phyloP scores from a whole-genome alignment of 768 basidiomycete species.

The Termitomyces titanicus region DNA sequence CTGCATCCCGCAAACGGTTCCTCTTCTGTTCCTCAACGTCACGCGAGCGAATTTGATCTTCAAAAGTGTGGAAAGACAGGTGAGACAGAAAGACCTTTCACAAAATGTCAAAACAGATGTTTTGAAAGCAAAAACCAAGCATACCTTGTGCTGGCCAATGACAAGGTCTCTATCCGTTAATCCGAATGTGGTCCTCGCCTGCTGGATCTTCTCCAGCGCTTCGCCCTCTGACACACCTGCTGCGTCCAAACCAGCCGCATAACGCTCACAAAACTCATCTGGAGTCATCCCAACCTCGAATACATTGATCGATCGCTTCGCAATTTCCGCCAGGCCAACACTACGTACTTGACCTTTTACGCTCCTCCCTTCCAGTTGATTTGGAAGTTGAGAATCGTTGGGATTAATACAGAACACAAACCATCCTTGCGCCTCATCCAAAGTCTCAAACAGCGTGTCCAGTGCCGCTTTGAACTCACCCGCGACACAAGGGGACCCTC shows the following conservation, averaged over 20 bases:
- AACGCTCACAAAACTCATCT: slow-evolving; percentile 83
- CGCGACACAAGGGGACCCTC: slow-evolving; percentile 67
- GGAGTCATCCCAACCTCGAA: slow-evolving; percentile 87
- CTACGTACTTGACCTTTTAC: slow-evolving; percentile 91
- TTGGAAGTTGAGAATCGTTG: slow-evolving; percentile 92
- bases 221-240: slow-evolving; percentile 58
- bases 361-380: slow-evolving; percentile 88
- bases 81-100: slow-evolving; percentile 86
- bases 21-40: slow-evolving; percentile 88
- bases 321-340: slow-evolving; percentile 74
- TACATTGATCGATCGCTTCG: slow-evolving; percentile 57
- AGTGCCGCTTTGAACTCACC: slow-evolving; percentile 86
- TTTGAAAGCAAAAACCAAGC: slow-evolving; percentile 13
- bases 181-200: slow-evolving; percentile 51
- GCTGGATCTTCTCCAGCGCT: slow-evolving; percentile 56
- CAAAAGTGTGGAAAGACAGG: slow-evolving; percentile 78
- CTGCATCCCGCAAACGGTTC: slow-evolving; percentile 72
- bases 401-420: slow-evolving; percentile 91
- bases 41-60: slow-evolving; percentile 77
- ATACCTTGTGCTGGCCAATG: slow-evolving; percentile 80
- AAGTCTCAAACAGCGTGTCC: slow-evolving; percentile 81
- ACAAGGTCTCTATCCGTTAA: slow-evolving; percentile 72
- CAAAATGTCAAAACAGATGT: slow-evolving; percentile 2
- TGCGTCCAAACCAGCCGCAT: slow-evolving; percentile 59
- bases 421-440: slow-evolving; percentile 90